Evolutionary conservation across 2,329 filamentous ascomycete genomes (phyloP).

Genomic region (Seiridium unicorne): DNA sequence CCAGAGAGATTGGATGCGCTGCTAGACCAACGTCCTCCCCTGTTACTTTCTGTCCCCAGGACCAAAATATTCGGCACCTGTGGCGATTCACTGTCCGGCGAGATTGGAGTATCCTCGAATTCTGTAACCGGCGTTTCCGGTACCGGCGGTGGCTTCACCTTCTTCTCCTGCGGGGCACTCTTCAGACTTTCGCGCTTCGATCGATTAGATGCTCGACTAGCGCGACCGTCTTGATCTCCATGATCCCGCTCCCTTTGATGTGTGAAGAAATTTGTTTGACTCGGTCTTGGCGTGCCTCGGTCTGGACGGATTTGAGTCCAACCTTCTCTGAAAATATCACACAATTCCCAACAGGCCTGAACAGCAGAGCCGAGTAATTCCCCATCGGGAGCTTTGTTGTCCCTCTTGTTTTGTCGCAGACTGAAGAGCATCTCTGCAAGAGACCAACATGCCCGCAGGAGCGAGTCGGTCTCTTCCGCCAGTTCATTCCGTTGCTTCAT

Average conservation of each 20-base stretch:
- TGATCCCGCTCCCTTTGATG: constrained; percentile 45
- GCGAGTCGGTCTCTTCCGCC: constrained; percentile 77
- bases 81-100: constrained; percentile 72
- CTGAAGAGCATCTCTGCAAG: constrained; percentile 92
- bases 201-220: constrained; percentile 50
- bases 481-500: constrained; percentile 88
- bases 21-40: constrained; percentile 76
- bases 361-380: constrained; percentile 85
- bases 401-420: constrained; percentile 76
- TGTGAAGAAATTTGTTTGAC: constrained; percentile 69
- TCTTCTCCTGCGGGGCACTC: constrained; percentile 46
- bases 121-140: constrained; percentile 94
- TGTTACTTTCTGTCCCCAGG: constrained; percentile 65
- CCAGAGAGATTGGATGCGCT: constrained; percentile 75
- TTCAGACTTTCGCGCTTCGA: constrained; percentile 55
- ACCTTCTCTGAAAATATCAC: constrained; percentile 87
- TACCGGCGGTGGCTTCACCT: constrained; percentile 47
- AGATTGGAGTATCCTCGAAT: constrained; percentile 86
- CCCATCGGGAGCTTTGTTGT: constrained; percentile 72
- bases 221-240: constrained; percentile 42
- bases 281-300: constrained; percentile 78
- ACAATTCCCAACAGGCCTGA: constrained; percentile 92
- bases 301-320: constrained; percentile 89
- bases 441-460: constrained; percentile 84
- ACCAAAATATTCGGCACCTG: constrained; percentile 86